A percentile compares a stretch with the other conserved stretches of the same genome.
Conservation (phyloP, 768 basidiomycete genomes). For the Tylopilus intermedius region DNA sequence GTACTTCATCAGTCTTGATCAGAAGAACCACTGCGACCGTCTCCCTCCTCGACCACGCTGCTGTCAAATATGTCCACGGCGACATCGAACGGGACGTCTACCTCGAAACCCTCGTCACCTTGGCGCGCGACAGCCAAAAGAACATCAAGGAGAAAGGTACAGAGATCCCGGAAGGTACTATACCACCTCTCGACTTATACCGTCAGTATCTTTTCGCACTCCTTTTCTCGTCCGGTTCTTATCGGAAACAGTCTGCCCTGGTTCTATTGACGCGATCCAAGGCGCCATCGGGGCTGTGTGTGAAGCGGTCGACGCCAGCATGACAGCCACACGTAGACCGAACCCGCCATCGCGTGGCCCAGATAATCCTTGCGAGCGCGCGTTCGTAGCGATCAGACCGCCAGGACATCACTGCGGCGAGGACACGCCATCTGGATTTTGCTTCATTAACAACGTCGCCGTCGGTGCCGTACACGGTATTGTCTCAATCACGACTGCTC, state of each 20-base stretch:
- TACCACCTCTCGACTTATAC: conserved; percentile 80
- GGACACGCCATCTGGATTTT: conserved; percentile 86
- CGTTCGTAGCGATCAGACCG: conserved; percentile 83
- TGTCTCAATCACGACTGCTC: conserved; percentile 7
- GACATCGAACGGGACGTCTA: conserved; percentile 65
- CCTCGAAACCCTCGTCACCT: conserved; percentile 55
- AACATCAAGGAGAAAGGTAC: conserved; percentile 58
- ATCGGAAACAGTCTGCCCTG: conserved; percentile 59
- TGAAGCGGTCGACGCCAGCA: conserved; percentile 76
- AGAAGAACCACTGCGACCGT: conserved; percentile 50
- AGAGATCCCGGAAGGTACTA: conserved; percentile 64
- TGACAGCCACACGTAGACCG: conserved; percentile 26
- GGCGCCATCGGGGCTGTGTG: conserved; percentile 81
- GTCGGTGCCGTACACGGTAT: conserved; percentile 87
- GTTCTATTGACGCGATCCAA: conserved; percentile 70
- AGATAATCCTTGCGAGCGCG: conserved; percentile 32
- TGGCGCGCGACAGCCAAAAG: conserved; percentile 54
- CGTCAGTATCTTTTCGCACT: conserved; percentile 39
- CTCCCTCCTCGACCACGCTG: conserved; percentile 53
- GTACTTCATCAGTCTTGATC: conserved; percentile 37
- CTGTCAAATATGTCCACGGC: conserved; percentile 71
- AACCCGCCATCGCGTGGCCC: conserved; percentile 6
- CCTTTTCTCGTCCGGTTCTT: background rate
- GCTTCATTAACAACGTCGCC: conserved; percentile 92
- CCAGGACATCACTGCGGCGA: conserved; percentile 96